phyloP scores from a whole-genome alignment of 2,329 filamentous ascomycete species.

The Calonectria pseudoreteaudii region DNA sequence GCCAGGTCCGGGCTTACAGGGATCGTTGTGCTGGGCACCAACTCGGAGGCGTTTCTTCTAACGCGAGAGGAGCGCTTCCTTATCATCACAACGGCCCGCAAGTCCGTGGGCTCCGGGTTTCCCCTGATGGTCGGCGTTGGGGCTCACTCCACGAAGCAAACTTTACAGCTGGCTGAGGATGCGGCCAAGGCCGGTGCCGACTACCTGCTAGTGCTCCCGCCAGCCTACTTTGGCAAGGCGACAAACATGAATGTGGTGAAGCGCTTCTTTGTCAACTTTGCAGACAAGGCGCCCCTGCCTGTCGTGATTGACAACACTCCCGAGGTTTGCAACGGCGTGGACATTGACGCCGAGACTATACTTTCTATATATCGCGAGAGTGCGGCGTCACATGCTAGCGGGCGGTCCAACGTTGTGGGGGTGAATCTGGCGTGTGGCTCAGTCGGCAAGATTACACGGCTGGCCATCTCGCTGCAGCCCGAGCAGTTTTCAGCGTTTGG shows the following conservation, averaged over 20 bases:
- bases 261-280: slow-evolving; percentile 70
- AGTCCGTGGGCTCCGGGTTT: slow-evolving; percentile 86
- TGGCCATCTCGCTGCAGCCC: slow-evolving; percentile 61
- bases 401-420: slow-evolving; percentile 70
- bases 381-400: slow-evolving; percentile 31
- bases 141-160: slow-evolving; percentile 73
- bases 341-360: slow-evolving; percentile 74
- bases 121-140: slow-evolving; percentile 81
- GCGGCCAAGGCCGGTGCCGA: slow-evolving; percentile 71
- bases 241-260: slow-evolving; percentile 68
- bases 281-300: slow-evolving; percentile 63
- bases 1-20: slow-evolving; percentile 62
- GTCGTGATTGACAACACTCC: slow-evolving; percentile 78
- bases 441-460: slow-evolving; percentile 76
- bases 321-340: slow-evolving; percentile 74
- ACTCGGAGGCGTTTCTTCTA: slow-evolving; percentile 67
- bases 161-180: slow-evolving; percentile 69
- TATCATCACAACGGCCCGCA: slow-evolving; percentile 72
- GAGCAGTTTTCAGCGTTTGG: slow-evolving; percentile 75
- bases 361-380: slow-evolving; percentile 39
- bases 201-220: slow-evolving; percentile 71
- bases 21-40: slow-evolving; percentile 66
- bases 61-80: slow-evolving; percentile 69
- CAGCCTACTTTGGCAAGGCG: slow-evolving; percentile 74
- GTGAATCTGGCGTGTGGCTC: slow-evolving; percentile 79